Conservation (phyloP, 345 rosid species). For the Excoecaria agallocha region DNA sequence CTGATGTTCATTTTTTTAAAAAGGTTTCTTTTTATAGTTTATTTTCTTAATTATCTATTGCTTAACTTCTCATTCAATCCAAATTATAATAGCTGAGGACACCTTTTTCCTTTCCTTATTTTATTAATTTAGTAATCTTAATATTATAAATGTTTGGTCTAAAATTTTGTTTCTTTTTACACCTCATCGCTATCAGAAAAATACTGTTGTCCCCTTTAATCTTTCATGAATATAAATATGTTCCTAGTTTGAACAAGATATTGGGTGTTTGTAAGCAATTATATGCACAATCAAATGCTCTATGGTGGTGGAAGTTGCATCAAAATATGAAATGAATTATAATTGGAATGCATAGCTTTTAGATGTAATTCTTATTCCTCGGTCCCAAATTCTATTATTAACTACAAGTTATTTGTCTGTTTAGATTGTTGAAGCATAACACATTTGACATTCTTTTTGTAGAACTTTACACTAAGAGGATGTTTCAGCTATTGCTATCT, state of each 20-base stretch:
- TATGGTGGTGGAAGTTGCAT: neutral
- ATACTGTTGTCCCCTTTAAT: neutral
- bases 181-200: neutral
- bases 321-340: neutral
- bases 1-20: neutral
- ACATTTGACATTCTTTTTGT: constrained; percentile 13
- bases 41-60: neutral
- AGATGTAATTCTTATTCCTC: no score
- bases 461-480: constrained; percentile 77
- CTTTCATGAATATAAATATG: neutral
- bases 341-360: neutral
- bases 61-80: neutral
- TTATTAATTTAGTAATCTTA: no score
- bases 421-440: neutral
- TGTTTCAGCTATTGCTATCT: constrained; percentile 71
- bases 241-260: neutral
- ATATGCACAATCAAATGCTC: no score
- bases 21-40: no score
- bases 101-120: neutral
- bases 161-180: neutral
- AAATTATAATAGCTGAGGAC: no score
- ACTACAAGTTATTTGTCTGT: neutral
- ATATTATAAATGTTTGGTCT: neutral
- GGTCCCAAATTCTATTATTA: neutral
- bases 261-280: neutral